phyloP scores from a whole-genome alignment of 139 green algal species.

The Diplosphaera chodatii region DNA sequence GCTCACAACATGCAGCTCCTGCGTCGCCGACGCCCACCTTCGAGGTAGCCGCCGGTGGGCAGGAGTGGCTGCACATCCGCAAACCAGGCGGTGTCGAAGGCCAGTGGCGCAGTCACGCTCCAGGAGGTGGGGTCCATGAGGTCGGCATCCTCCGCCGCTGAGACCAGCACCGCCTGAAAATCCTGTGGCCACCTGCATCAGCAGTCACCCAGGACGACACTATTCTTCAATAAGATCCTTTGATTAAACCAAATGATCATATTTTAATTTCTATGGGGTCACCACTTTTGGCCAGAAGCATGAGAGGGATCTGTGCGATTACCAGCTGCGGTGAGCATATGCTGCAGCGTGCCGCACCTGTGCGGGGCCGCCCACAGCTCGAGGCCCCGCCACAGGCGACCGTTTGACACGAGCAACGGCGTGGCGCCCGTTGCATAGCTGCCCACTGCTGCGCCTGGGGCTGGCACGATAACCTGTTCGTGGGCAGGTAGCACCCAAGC shows the following conservation, averaged over 20 bases:
- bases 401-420: slow-evolving; percentile 6
- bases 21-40: background rate
- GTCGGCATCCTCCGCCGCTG: background rate
- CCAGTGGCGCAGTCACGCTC: background rate
- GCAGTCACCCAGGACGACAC: too few species aligned
- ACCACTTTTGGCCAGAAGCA: too few species aligned
- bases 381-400: slow-evolving; percentile 8
- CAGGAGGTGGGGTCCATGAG: slow-evolving; percentile 10
- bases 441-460: background rate
- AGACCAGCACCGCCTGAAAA: slow-evolving; percentile 12
- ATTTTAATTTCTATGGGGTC: too few species aligned
- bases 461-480: background rate
- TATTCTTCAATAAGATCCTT: too few species aligned
- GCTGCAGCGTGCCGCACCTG: too few species aligned
- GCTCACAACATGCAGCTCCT: too few species aligned
- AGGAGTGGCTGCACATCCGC: background rate
- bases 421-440: slow-evolving; percentile 11
- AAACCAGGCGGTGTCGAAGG: background rate
- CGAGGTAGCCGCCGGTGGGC: background rate
- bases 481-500: too few species aligned
- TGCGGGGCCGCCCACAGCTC: slow-evolving; percentile 6
- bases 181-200: slow-evolving; percentile 6
- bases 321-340: too few species aligned
- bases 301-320: too few species aligned
- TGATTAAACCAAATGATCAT: too few species aligned